Percentiles rank a stretch among this genome's conserved stretches.
Evolutionary conservation across 108 stramenopile species (phyloP).

Genomic region (Nitzschia sp.): DNA sequence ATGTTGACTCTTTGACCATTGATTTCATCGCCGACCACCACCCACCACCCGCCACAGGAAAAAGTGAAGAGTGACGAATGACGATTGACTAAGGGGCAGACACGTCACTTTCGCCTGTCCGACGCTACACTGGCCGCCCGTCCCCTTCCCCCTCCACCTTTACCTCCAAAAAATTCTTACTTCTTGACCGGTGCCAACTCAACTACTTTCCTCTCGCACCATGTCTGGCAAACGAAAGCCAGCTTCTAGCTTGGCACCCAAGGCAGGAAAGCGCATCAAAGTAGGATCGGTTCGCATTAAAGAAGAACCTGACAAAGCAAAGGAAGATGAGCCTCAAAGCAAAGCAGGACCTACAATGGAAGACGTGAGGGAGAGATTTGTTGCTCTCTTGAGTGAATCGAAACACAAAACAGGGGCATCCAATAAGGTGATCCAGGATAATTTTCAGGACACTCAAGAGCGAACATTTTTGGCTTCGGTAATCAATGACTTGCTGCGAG

Average conservation of each 20-base stretch:
- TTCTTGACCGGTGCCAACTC: no score
- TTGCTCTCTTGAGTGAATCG: slow-evolving; percentile 48
- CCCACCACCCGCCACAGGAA: no score
- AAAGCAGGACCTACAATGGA: slow-evolving; percentile 10
- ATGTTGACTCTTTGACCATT: no score
- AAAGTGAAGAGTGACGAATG: no score
- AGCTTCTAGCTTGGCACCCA: neutral
- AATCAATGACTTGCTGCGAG: slow-evolving; percentile 72
- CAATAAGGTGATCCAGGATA: slow-evolving; percentile 64
- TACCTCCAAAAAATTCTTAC: no score
- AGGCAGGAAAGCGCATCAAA: slow-evolving; percentile 18
- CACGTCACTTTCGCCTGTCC: no score
- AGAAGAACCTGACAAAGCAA: slow-evolving; percentile 6
- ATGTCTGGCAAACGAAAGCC: slow-evolving; percentile 26
- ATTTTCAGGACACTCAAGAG: slow-evolving; percentile 45
- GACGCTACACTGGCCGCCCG: no score
- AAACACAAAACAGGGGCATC: slow-evolving; percentile 52
- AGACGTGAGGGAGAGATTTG: slow-evolving; percentile 58
- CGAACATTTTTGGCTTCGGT: slow-evolving; percentile 58
- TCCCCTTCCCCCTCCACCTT: no score
- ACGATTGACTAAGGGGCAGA: no score
- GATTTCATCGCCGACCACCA: no score
- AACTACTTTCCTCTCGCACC: neutral
- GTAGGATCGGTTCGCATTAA: slow-evolving; percentile 28
- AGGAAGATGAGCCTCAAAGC: neutral